These are phyloP conservation scores for Adenanthera pavonina DNA, from an alignment of 306 rosid species.

Conservation along the genomic window DNA sequence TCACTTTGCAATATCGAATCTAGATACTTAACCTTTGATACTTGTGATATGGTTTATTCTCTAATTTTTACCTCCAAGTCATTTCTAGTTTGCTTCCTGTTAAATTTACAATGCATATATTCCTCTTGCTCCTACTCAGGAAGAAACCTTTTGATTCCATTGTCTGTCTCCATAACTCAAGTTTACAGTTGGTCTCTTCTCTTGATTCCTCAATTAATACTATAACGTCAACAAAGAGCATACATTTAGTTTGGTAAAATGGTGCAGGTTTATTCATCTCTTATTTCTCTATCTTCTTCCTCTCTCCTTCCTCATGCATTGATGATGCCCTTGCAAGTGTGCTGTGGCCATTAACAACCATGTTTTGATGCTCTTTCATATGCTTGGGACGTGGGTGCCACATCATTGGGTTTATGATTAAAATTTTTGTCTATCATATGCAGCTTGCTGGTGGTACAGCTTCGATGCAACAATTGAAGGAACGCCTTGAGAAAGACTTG, in stretches of 20 bases:
- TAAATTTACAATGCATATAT: no score
- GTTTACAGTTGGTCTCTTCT: no score
- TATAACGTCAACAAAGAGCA: no score
- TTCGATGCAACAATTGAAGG: slow-evolving; percentile 98
- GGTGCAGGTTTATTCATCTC: background rate
- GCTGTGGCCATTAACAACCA: background rate
- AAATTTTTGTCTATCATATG: slow-evolving; percentile 26
- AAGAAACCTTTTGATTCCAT: no score
- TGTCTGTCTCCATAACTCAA: no score
- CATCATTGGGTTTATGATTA: background rate
- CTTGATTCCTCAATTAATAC: no score
- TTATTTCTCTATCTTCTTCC: background rate
- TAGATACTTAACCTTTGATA: no score
- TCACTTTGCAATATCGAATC: no score
- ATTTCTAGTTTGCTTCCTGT: no score
- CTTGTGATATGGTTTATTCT: no score
- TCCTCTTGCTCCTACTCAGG: no score
- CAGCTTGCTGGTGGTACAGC: slow-evolving; percentile 99
- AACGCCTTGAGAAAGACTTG: slow-evolving; percentile 96
- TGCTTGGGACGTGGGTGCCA: background rate
- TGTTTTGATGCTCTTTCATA: background rate
- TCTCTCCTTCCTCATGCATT: background rate
- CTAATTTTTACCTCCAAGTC: no score
- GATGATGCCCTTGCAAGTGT: background rate
- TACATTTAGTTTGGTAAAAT: background rate